A percentile compares a stretch with the other conserved stretches of the same genome.
These are phyloP conservation scores for Didymella exigua DNA, from an alignment of 2,329 filamentous ascomycete genomes.

Conservation along the genomic window DNA sequence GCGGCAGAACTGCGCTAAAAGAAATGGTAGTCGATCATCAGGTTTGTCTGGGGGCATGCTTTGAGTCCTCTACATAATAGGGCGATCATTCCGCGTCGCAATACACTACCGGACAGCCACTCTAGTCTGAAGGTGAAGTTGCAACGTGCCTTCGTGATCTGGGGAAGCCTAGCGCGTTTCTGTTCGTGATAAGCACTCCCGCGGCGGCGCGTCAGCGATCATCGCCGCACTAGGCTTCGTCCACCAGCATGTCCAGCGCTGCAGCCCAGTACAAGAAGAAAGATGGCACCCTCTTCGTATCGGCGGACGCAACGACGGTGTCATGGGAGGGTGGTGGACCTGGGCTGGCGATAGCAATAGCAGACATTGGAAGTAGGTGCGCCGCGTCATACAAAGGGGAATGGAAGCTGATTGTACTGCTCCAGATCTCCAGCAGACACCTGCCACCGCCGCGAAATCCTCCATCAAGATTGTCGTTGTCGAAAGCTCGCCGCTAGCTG, in stretches of 20 bases:
- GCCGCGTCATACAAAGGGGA: conserved; percentile 5
- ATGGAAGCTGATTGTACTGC: conserved; percentile 13
- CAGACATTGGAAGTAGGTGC: conserved; percentile 78
- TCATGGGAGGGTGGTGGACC: conserved; percentile 76
- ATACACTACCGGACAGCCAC: background rate
- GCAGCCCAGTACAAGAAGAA: conserved; percentile 84
- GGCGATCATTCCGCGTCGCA: background rate
- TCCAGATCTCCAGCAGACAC: conserved; percentile 90
- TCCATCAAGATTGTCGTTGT: conserved; percentile 92
- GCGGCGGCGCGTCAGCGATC: conserved; percentile 8
- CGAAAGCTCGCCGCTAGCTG: conserved; percentile 62
- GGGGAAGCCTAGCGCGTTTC: conserved; percentile 22
- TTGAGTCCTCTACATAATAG: background rate
- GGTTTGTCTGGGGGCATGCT: too few relatives aligned
- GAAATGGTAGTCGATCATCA: background rate
- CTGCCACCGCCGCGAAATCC: conserved; percentile 83
- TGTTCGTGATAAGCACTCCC: conserved; percentile 13
- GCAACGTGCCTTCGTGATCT: conserved; percentile 11
- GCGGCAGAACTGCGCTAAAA: background rate
- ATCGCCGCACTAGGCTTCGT: conserved; percentile 17
- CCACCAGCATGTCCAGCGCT: conserved; percentile 45
- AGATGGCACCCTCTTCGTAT: conserved; percentile 80
- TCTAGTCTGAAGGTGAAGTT: background rate
- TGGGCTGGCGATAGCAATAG: conserved; percentile 71
- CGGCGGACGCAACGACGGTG: conserved; percentile 73